These are phyloP conservation scores for Diaporthe destruens DNA, from an alignment of 2,329 filamentous ascomycete species.

Conservation along the genomic window DNA sequence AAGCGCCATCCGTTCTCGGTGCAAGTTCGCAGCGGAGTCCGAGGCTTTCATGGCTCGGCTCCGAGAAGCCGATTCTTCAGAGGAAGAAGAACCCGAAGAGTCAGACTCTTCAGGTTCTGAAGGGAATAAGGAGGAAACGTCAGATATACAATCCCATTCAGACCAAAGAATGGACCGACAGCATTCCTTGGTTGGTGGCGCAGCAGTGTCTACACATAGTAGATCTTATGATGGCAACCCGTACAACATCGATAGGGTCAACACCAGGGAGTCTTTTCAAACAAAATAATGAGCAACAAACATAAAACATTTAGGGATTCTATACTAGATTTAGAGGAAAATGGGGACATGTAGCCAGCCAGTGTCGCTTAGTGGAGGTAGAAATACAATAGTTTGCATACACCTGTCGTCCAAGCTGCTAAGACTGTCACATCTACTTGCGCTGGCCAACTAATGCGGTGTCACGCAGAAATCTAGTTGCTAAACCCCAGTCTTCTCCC, in stretches of 20 bases:
- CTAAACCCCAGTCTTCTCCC: too few relatives aligned
- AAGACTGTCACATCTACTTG: too few relatives aligned
- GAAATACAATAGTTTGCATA: too few relatives aligned
- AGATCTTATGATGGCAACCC: conserved; percentile 35
- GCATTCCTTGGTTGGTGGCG: neutral
- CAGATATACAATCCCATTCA: neutral
- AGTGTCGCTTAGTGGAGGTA: too few relatives aligned
- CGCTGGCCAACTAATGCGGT: too few relatives aligned
- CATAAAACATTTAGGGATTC: too few relatives aligned
- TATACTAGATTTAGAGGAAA: too few relatives aligned
- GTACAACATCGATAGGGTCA: conserved; percentile 38
- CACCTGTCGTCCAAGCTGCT: too few relatives aligned
- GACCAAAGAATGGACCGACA: neutral
- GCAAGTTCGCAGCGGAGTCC: conserved; percentile 65
- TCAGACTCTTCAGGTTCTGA: neutral
- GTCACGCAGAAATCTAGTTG: too few relatives aligned
- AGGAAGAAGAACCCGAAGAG: neutral
- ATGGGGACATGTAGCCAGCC: too few relatives aligned
- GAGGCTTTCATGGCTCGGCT: conserved; percentile 29
- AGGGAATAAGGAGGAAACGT: neutral
- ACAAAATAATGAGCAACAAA: neutral
- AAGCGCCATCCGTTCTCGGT: conserved; percentile 61
- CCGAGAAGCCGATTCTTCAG: neutral
- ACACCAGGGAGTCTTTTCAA: conserved; percentile 34
- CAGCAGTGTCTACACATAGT: neutral